phyloP scores from a whole-genome alignment of 177 flowering plant genomes.

The Vitis hybrid region DNA sequence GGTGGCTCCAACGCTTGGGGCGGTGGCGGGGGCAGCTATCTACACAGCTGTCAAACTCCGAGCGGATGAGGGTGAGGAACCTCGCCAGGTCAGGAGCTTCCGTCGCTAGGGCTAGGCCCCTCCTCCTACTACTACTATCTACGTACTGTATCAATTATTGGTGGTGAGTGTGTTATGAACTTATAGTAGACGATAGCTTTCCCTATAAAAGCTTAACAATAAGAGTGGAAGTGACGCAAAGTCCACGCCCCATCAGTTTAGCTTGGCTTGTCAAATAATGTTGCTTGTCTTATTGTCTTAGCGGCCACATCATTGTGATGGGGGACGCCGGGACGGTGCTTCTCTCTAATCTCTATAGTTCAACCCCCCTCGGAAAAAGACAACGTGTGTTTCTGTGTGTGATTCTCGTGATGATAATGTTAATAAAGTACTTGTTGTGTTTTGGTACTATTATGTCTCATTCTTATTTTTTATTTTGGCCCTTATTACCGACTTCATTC shows the following conservation, averaged over 20 bases:
- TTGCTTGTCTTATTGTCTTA: not conserved
- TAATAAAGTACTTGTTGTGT: too few relatives aligned
- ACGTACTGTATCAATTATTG: not conserved
- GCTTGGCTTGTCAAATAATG: not conserved
- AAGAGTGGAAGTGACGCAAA: not conserved
- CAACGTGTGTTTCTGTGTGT: too few relatives aligned
- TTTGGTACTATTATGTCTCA: too few relatives aligned
- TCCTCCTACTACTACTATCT: not conserved
- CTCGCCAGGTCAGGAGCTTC: conserved; percentile 73
- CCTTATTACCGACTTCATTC: too few relatives aligned
- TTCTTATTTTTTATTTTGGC: too few relatives aligned
- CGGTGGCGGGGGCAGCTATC: conserved; percentile 63
- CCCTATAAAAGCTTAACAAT: not conserved
- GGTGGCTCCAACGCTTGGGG: conserved; percentile 84
- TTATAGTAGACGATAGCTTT: not conserved
- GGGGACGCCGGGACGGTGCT: too few relatives aligned
- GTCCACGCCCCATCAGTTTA: conserved; percentile 4
- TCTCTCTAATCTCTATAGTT: too few relatives aligned
- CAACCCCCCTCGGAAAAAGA: too few relatives aligned
- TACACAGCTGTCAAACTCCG: conserved; percentile 70
- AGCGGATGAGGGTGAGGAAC: conserved; percentile 39
- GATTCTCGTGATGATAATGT: too few relatives aligned
- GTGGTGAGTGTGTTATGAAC: not conserved
- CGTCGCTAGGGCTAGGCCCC: conserved; percentile 50
- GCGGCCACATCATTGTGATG: too few relatives aligned